phyloP scores from a whole-genome alignment of 1,284 basidiomycete genomes.

The Ganoderma meredithae region DNA sequence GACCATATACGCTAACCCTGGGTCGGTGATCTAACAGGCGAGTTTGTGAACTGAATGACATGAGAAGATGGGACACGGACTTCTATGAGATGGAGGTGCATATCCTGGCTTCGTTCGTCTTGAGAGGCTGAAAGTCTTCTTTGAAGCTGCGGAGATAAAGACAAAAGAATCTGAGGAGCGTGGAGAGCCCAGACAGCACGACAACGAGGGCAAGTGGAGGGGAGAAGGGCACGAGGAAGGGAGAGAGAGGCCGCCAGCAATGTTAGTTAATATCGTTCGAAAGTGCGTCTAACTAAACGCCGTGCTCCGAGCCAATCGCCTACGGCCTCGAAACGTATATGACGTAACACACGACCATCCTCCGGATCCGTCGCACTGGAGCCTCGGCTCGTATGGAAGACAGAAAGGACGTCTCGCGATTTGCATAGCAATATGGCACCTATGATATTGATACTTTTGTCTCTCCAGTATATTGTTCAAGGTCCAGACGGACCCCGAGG shows the following conservation, averaged over 20 bases:
- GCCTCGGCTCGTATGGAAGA: no score
- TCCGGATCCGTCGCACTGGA: no score
- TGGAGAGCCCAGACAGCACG: background rate
- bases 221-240: background rate
- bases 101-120: background rate
- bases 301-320: no score
- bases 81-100: slow-evolving; percentile 37
- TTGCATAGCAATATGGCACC: no score
- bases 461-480: no score
- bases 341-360: no score
- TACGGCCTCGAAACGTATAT: no score
- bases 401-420: no score
- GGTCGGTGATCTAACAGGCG: slow-evolving; percentile 52
- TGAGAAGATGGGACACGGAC: slow-evolving; percentile 39
- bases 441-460: no score
- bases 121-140: background rate
- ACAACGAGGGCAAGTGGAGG: background rate
- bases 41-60: slow-evolving; percentile 40
- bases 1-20: slow-evolving; percentile 72
- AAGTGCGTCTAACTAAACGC: no score
- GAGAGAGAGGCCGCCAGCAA: background rate
- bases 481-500: no score
- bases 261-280: no score
- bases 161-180: background rate
- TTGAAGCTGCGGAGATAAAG: background rate